Conservation (phyloP, 1,284 basidiomycete species). For the Ganoderma resinaceum region DNA sequence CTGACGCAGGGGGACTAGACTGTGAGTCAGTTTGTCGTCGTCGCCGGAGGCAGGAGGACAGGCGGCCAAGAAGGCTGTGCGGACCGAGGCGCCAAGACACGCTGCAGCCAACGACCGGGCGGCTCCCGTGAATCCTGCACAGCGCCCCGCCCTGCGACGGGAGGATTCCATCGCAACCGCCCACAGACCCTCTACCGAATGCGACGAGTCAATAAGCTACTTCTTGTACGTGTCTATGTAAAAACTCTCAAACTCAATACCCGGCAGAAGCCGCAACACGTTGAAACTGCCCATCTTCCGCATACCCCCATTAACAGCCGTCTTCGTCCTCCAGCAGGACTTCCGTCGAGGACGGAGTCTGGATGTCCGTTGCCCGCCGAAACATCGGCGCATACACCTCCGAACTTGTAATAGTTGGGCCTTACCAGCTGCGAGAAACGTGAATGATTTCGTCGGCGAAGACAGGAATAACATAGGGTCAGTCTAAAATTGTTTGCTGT, state of each 20-base stretch:
- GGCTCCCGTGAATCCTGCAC: neutral
- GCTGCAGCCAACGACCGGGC: neutral
- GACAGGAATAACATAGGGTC: neutral
- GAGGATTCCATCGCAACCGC: neutral
- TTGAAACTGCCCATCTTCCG: neutral
- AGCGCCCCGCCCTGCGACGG: neutral
- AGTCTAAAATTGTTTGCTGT: neutral
- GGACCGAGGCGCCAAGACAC: constrained; percentile 6
- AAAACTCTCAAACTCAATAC: neutral
- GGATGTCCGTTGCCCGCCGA: neutral
- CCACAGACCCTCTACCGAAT: neutral
- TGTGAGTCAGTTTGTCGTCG: neutral
- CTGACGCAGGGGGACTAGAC: constrained; percentile 1
- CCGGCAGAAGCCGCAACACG: neutral
- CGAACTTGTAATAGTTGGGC: neutral
- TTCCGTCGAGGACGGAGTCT: neutral
- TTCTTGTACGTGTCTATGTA: neutral
- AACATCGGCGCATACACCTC: neutral
- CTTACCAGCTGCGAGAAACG: neutral
- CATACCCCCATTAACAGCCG: neutral
- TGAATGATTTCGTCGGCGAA: neutral
- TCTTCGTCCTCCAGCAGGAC: neutral
- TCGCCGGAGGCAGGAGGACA: constrained; percentile 9
- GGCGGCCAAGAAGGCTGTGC: neutral
- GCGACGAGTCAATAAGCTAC: neutral